Evolutionary conservation across 495 filamentous ascomycete genomes (phyloP).

Genomic region (Staphylotrichum tortipilum): DNA sequence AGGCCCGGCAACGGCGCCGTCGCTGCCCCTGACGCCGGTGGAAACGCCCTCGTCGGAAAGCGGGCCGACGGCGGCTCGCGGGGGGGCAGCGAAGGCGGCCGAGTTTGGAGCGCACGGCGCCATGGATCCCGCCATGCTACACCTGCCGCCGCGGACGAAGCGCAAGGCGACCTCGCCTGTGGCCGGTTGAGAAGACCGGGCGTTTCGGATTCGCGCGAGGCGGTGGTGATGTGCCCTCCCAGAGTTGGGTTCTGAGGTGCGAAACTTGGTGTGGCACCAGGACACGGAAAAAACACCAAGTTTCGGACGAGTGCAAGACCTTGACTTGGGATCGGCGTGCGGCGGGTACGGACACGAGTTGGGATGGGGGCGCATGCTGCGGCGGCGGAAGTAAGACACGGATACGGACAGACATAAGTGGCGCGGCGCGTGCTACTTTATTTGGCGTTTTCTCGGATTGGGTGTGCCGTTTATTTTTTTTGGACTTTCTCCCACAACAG

Average conservation of each 20-base stretch:
- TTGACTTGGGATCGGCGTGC: too few species aligned
- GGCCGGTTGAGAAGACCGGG: conserved; percentile 4
- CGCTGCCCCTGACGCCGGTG: conserved; percentile 33
- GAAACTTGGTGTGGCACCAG: too few species aligned
- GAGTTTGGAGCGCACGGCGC: conserved; percentile 3
- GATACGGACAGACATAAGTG: not conserved
- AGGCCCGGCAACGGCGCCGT: too few species aligned
- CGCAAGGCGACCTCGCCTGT: not conserved
- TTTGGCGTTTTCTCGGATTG: too few species aligned
- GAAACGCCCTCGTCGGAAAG: conserved; percentile 32
- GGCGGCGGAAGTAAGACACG: not conserved
- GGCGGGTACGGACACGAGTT: too few species aligned
- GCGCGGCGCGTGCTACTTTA: not conserved
- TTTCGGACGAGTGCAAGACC: too few species aligned
- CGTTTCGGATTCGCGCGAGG: not conserved
- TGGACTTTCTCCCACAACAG: too few species aligned
- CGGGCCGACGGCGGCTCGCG: not conserved
- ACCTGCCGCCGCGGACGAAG: not conserved
- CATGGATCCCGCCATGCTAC: not conserved
- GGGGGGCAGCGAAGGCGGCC: not conserved
- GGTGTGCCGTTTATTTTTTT: too few species aligned
- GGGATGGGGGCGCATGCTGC: not conserved
- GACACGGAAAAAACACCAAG: too few species aligned
- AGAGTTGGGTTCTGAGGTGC: too few species aligned
- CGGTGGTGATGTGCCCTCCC: too few species aligned